phyloP scores from a whole-genome alignment of 2,329 filamentous ascomycete species.

The Cordyceps militaris region DNA sequence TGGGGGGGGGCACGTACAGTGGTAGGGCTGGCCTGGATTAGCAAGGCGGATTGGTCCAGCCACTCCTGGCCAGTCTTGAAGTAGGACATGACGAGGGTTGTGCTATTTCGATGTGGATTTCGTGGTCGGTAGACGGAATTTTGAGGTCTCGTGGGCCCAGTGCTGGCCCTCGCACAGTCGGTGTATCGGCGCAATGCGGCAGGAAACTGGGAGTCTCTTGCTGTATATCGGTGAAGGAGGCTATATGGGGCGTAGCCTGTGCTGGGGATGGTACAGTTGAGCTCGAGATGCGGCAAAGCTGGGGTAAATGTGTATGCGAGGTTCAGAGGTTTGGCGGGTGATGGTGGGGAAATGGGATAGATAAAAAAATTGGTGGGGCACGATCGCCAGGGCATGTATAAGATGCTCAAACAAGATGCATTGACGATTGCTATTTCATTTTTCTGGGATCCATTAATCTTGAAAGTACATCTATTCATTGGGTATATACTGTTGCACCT shows the following conservation, averaged over 20 bases:
- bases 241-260: background rate
- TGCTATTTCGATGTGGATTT: background rate
- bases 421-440: background rate
- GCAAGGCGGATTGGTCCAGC: slow-evolving; percentile 78
- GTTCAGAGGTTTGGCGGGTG: background rate
- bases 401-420: background rate
- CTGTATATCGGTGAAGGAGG: background rate
- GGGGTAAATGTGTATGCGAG: background rate
- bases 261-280: background rate
- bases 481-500: slow-evolving; percentile 1
- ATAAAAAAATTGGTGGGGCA: slow-evolving; percentile 4
- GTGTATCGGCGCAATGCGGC: background rate
- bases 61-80: slow-evolving; percentile 81
- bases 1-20: slow-evolving; percentile 50
- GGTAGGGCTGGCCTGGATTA: slow-evolving; percentile 78
- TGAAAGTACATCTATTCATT: background rate
- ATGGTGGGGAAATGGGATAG: slow-evolving; percentile 2
- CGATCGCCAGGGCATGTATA: background rate
- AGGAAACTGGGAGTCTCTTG: background rate
- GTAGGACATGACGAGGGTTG: slow-evolving; percentile 58
- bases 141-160: slow-evolving; percentile 2
- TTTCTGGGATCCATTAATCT: background rate
- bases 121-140: background rate
- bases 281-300: background rate
- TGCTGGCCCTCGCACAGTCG: background rate